Base-by-base conservation (phyloP, 2,329 filamentous ascomycete species). In the Botryotinia narcissicola region DNA sequence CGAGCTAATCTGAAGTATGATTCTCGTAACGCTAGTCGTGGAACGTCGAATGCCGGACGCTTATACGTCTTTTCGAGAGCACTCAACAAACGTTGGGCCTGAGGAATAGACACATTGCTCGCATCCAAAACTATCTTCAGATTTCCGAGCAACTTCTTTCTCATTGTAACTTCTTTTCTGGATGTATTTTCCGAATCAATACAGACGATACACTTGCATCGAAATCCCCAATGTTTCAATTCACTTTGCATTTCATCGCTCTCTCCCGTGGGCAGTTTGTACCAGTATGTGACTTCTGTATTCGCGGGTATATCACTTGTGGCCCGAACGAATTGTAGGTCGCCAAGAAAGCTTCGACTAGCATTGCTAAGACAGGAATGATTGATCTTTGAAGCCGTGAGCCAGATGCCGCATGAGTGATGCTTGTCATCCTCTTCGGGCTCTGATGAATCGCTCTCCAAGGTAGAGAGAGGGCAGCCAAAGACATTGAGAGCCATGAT, bases 361-460 rank as follows among this genome's bases (percentile, higher is more conserved):
- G 73, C 75, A 48, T 78, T 79, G 44, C 73, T 71, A 5, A 72
- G 60, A 60, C 78, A 78, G 25, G 74, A 74, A 42, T 79, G 77
- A 42, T 78, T 78, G 60, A 79, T 76, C 25, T 70, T 67, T 18
- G 75, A 74, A 37, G 76, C 76, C 18, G 67, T 37, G 18, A 69
- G 67, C 73, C 76, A 78, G 32, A 79, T 60, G 8, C 73, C 75
- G 44, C 76, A 75, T 40, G 75, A 75, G 66, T 76, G 72, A 32
- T 64, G n/a, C 22, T 46, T 62, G 22, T 68, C 32, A 20, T 32
- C 51, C 12, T 57, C 51, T 37, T 48, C 60, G 46, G 69, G 18
- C n/a, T 18, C 20, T 59, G 68, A n/a, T 8, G 57, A 42, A 35
- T 74, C 66, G n/a, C 35, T 10, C 12, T 68, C 60, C 9, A 71